Conservation (phyloP, 805 yeast genomes). For the Starmerella kuoi region DNA sequence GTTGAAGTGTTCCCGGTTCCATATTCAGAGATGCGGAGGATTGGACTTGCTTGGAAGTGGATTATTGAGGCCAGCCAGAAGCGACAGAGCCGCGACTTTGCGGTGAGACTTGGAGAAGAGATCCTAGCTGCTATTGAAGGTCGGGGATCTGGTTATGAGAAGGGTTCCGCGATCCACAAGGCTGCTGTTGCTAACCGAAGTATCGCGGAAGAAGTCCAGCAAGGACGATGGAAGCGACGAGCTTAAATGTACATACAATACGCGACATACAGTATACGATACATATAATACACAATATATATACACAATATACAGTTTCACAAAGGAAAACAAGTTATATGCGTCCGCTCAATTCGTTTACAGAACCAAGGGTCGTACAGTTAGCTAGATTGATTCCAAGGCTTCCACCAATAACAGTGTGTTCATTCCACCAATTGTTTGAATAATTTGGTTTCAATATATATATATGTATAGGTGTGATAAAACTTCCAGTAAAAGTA, state of each 20-base stretch:
- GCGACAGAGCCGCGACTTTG: slow-evolving; percentile 64
- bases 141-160: slow-evolving; percentile 70
- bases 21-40: slow-evolving; percentile 66
- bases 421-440: too few relatives aligned
- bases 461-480: too few relatives aligned
- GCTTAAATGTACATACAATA: slow-evolving; percentile 5
- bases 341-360: too few relatives aligned
- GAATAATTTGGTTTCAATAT: too few relatives aligned
- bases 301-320: not conserved
- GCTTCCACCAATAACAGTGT: too few relatives aligned
- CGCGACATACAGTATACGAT: not conserved
- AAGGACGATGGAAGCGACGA: slow-evolving; percentile 16
- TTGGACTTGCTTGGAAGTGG: slow-evolving; percentile 83
- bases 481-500: too few relatives aligned
- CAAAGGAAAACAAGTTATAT: not conserved
- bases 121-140: slow-evolving; percentile 66
- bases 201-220: slow-evolving; percentile 18
- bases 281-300: not conserved
- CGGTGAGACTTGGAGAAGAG: slow-evolving; percentile 88
- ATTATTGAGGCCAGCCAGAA: slow-evolving; percentile 71
- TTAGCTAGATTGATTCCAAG: too few relatives aligned
- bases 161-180: slow-evolving; percentile 70
- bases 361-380: too few relatives aligned
- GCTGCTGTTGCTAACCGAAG: slow-evolving; percentile 73
- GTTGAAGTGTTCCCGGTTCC: slow-evolving; percentile 73